These are phyloP conservation scores for Fusarium sp. DNA, from an alignment of 2,329 filamentous ascomycete genomes.

Conservation along the genomic window DNA sequence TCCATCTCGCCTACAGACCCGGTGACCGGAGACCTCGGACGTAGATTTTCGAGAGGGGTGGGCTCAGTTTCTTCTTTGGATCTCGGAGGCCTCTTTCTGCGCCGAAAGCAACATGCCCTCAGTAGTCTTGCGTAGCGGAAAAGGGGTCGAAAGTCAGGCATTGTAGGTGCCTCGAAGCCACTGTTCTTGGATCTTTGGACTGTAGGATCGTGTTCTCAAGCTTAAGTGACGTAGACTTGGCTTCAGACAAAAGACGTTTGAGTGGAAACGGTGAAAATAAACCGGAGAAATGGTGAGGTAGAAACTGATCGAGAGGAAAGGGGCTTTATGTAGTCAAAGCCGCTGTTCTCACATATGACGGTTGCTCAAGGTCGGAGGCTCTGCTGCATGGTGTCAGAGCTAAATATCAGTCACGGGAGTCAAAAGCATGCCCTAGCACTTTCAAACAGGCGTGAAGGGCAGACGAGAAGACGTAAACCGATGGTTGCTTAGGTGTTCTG, in stretches of 20 bases:
- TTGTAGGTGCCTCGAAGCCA: not conserved
- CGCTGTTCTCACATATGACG: not conserved
- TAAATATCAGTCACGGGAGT: not conserved
- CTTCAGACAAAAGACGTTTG: not conserved
- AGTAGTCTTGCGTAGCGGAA: not conserved
- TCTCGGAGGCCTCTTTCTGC: not conserved
- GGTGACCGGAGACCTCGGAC: accelerated
- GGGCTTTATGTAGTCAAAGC: not conserved
- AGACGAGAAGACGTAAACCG: not conserved
- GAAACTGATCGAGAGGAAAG: not conserved
- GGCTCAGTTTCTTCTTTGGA: not conserved
- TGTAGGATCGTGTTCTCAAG: not conserved
- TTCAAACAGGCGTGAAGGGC: not conserved
- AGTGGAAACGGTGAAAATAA: accelerated
- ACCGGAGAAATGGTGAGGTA: not conserved
- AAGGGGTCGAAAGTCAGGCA: not conserved
- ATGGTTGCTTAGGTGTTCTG: not conserved
- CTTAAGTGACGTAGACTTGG: not conserved
- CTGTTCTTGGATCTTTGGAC: not conserved
- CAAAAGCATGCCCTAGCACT: too few species aligned
- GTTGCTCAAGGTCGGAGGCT: not conserved
- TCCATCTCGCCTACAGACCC: not conserved
- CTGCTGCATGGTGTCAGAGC: not conserved
- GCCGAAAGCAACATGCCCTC: not conserved
- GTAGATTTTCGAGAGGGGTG: accelerated